Percentiles rank a stretch among this genome's conserved stretches.
phyloP scores from a whole-genome alignment of 345 rosid genomes.

The Salix brachista region DNA sequence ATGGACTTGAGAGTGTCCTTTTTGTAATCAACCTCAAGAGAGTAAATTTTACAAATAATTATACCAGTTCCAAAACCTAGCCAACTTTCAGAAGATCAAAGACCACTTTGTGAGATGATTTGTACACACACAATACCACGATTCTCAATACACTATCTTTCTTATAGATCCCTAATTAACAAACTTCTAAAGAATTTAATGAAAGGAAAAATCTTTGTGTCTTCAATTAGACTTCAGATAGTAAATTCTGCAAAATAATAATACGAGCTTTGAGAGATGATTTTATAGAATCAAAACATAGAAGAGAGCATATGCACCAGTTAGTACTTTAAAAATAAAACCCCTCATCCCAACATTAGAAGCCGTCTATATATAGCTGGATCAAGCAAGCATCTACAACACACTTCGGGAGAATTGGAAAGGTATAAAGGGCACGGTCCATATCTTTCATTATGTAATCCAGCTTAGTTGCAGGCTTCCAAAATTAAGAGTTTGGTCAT shows the following conservation, averaged over 20 bases:
- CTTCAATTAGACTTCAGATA: not conserved
- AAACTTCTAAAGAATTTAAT: not conserved
- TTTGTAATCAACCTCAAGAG: not conserved
- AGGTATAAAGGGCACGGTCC: not conserved
- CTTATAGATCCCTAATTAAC: not conserved
- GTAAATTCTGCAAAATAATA: not conserved
- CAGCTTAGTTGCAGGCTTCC: not conserved
- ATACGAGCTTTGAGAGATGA: not conserved
- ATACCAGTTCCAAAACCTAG: not conserved
- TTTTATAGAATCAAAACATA: not conserved
- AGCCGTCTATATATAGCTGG: not conserved
- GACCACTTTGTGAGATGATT: not conserved
- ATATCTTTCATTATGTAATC: not conserved
- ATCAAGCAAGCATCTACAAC: not conserved
- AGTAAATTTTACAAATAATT: not conserved
- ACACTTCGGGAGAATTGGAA: not conserved
- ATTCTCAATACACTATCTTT: not conserved
- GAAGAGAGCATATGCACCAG: not conserved
- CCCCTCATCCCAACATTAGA: not conserved
- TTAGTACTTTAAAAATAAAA: not conserved
- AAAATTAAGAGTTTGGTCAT: not conserved
- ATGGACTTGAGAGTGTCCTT: not conserved
- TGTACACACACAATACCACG: not conserved
- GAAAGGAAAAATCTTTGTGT: not conserved
- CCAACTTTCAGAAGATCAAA: not conserved